These are phyloP conservation scores for Cyclocybe cylindracea DNA, from an alignment of 768 basidiomycete species.

Conservation along the genomic window DNA sequence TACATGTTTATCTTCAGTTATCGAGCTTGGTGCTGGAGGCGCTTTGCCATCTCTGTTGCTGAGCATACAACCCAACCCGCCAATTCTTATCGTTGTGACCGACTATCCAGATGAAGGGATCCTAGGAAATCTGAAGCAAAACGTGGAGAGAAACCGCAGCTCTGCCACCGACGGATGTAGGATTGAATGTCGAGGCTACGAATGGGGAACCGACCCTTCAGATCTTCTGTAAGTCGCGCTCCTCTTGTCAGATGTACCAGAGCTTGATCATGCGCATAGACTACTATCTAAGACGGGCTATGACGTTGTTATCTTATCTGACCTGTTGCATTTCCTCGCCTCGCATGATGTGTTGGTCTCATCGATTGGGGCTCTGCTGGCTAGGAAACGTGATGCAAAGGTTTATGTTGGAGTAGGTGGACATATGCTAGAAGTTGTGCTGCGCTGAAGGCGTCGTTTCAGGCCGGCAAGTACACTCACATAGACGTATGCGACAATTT, in stretches of 20 bases:
- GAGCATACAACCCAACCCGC: constrained; percentile 43
- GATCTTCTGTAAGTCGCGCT: constrained; percentile 46
- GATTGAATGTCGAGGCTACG: constrained; percentile 53
- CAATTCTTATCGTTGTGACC: constrained; percentile 57
- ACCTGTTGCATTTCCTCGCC: constrained; percentile 67
- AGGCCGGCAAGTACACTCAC: constrained; percentile 64
- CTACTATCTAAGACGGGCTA: constrained; percentile 30
- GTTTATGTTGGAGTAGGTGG: constrained; percentile 54
- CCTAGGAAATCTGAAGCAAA: constrained; percentile 53
- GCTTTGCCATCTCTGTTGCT: constrained; percentile 67
- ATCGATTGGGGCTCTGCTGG: constrained; percentile 52
- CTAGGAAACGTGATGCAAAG: constrained; percentile 36
- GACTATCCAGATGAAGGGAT: constrained; percentile 72
- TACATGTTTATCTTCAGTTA: constrained; percentile 35
- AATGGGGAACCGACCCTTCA: constrained; percentile 59
- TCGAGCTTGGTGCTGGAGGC: constrained; percentile 75
- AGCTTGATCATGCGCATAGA: background rate
- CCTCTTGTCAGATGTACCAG: background rate
- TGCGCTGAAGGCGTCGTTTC: background rate
- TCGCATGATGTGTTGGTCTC: constrained; percentile 59
- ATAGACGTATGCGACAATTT: constrained; percentile 55
- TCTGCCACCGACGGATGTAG: constrained; percentile 37
- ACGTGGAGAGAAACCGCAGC: constrained; percentile 50
- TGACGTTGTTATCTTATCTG: constrained; percentile 67
- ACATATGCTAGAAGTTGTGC: background rate